Evolutionary conservation across 2,329 filamentous ascomycete genomes (phyloP).

Genomic region (Trichophyton verrucosum): DNA sequence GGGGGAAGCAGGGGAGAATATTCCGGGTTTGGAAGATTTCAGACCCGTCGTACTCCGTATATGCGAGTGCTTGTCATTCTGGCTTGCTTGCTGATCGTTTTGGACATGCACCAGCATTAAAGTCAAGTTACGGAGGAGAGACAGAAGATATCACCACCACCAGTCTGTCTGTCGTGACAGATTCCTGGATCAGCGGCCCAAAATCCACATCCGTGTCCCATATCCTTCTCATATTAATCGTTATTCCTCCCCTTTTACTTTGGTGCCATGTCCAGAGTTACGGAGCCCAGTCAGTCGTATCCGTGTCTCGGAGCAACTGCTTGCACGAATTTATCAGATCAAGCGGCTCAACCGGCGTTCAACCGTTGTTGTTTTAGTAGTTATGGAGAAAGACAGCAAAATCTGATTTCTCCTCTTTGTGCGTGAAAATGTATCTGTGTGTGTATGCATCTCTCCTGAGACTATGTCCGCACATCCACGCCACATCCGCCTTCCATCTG

Average conservation of each 20-base stretch:
- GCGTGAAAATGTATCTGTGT: not conserved
- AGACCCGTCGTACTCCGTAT: not conserved
- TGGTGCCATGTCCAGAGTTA: not conserved
- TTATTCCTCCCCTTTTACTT: not conserved
- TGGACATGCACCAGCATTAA: not conserved
- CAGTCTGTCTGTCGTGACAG: not conserved
- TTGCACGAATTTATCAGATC: not conserved
- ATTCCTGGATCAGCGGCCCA: not conserved
- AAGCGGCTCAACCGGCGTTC: not conserved
- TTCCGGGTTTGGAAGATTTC: not conserved
- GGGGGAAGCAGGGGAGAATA: not conserved
- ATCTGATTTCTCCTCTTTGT: too few species aligned
- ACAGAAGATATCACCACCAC: not conserved
- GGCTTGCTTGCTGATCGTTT: not conserved
- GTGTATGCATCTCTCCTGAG: not conserved
- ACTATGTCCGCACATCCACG: not conserved
- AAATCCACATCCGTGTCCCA: not conserved
- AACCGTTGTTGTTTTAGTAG: too few species aligned
- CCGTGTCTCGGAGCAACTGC: not conserved
- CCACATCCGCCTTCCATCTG: constrained; percentile 1
- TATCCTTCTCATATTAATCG: not conserved
- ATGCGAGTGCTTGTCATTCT: not conserved
- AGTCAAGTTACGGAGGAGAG: not conserved
- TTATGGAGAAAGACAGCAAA: not conserved
- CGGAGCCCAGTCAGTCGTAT: not conserved